Evolutionary conservation across 371 early-diverging fungal genomes (phyloP).

Genomic region (Saksenaea vasiformis): DNA sequence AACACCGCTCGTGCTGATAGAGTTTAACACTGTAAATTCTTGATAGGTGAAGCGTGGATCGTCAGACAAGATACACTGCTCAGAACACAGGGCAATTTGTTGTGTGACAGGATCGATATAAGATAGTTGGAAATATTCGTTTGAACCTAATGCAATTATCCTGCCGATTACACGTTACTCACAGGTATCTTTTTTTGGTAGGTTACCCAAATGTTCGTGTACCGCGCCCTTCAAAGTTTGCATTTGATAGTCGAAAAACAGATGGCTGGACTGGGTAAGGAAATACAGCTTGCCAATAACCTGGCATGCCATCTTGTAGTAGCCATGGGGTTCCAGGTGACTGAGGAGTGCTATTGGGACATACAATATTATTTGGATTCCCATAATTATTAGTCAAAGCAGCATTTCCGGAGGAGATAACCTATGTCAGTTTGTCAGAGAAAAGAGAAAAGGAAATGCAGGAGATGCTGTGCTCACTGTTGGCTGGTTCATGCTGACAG

Average conservation of each 20-base stretch:
- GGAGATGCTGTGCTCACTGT: constrained; percentile 25
- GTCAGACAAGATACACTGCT: constrained; percentile 60
- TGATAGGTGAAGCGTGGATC: constrained; percentile 51
- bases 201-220: constrained; percentile 60
- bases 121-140: constrained; percentile 55
- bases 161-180: constrained; percentile 12
- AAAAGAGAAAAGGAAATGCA: neutral
- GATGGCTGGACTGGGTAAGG: constrained; percentile 61
- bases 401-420: constrained; percentile 50
- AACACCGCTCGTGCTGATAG: constrained; percentile 43
- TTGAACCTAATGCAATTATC: constrained; percentile 45
- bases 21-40: constrained; percentile 60
- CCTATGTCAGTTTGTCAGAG: constrained; percentile 32
- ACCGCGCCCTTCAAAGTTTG: constrained; percentile 53
- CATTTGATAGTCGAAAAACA: constrained; percentile 68
- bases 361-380: constrained; percentile 38
- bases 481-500: constrained; percentile 31
- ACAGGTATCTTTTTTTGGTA: neutral
- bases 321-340: constrained; percentile 54
- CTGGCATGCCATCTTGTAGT: constrained; percentile 69
- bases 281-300: constrained; percentile 71
- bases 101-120: constrained; percentile 63
- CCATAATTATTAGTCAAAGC: constrained; percentile 22
- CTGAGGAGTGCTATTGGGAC: constrained; percentile 19
- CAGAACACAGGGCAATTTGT: constrained; percentile 50